Evolutionary conservation across 148 eudicot species (phyloP), one percentile per base, ranked within the genome.

Genomic region (Camellia granthamiana): DNA sequence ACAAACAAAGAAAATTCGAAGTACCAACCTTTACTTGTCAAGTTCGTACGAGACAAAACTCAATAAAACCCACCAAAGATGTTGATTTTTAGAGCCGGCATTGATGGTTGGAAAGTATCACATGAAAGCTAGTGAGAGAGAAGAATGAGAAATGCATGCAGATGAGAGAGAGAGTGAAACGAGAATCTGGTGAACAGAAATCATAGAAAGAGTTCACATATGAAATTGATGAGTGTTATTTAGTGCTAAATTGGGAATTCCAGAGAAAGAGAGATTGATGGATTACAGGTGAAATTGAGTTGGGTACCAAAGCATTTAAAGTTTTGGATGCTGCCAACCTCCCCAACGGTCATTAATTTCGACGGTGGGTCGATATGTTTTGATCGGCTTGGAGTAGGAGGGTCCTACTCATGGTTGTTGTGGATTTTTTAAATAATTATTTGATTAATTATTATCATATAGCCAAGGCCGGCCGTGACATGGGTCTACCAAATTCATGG

Each of bases 281-380:
- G 78, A 54, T 14, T 49, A 60, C 74, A 76, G 84, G 23, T 76
- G 79, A n/a, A 62, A 73, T 79, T 46, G 75, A 80, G 23, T 63
- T 76, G 81, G 54, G 83, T 78, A 78, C 77, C 84, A 70, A 52
- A 49, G 80, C 85, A 82, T 79, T 85, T 56, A 80, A 60, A 58
- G 76, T 64, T 5, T 38, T 21, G 65, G 55, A 16, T 64, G 51
- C 75, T 55, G 78, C 83, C 86, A 82, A 77, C 88, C 59, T 72
- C 85, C 55, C 80, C 81, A 69, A 80, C 84, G 88, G 85, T 69
- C 85, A 86, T 86, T 86, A 61, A 86, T 77, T 79, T 47, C 63
- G 69, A 44, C n/a, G 77, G 60, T 79, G 60, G 15, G 11, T 54
- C 7, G 38, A 30, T 30, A 30, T 30, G 38, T 30, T 30, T 30